Base-by-base conservation (phyloP, 2,329 filamentous ascomycete species). In the Epicoccum sorghinum region DNA sequence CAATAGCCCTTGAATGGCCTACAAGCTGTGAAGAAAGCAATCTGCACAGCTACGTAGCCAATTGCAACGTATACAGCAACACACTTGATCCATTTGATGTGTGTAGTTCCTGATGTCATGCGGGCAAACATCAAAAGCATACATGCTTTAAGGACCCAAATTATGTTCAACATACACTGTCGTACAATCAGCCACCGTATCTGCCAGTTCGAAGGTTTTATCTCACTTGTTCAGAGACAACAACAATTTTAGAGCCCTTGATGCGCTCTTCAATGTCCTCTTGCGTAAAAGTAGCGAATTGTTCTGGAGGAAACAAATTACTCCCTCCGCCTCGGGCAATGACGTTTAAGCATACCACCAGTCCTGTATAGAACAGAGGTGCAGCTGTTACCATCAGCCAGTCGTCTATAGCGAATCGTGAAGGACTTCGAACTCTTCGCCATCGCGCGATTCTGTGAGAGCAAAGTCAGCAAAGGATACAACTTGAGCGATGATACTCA, bases 101-200 rank as follows among this genome's bases (percentile, higher is more conserved):
- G 56, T 9, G 51, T 60, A 35, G 82, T 73, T 52, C 79, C 81
- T 47, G 76, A 76, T 0, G 82, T 83, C 55, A 86, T 73, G 39
- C 83, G 81, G 59, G 79, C 75, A 60, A 84, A 86, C 77, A 86
- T 79, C 57, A 85, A 71, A 30, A 87, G 66, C 58, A 87, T 74
- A 61, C 83, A 86, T 7, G 75, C 70, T 66, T 87, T 87, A 59
- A 85, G 76, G 0, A 76, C 70, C 80, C 82, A 86, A 27, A 83
- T 82, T 8, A 82, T 80, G 47, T 85, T 75, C 14, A 87, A 75
- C 75, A 89, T 88, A 75, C 75, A 89, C 87, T 63, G 82, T 80
- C 70, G 87, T 78, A 22, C 23, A 1, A 43, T 67, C 25, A 66
- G 57, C 38, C 41, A 54, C 18, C n/a, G 29, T 0, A 22, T 13